Base-by-base conservation (phyloP, 1,284 basidiomycete species). In the Apiotrichum porosum region DNA sequence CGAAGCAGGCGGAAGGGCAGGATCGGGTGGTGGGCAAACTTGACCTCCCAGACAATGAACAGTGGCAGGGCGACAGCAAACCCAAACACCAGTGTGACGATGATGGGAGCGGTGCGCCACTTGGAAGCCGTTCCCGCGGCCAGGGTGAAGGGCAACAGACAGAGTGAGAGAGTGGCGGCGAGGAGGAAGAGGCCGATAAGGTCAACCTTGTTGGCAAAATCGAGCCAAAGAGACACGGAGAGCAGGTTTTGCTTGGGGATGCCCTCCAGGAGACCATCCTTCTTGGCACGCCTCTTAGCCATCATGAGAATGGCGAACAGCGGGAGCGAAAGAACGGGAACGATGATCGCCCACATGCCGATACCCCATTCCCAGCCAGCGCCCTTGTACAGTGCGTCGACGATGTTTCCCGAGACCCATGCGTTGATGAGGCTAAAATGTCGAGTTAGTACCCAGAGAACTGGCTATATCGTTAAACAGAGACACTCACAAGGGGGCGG, bases 261-360 rank as follows among this genome's bases (percentile, higher is more conserved):
- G 18, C 57, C 51, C 13, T 55, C 51, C 9, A 75, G 60, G 10
- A 47, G 44, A 4, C 52, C 52, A 1, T 24, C 22, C n/a, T 17
- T 9, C 19, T 44, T 41, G n/a, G 67, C 67, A 23, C 63, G 49
- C 44, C 55, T 47, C 42, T 65, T 55, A 3, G 70, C 73, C 41
- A 58, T 19, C n/a, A 64, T 39, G 37, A 76, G 58, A 2, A 65
- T 57, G 36, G 49, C 37, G 47, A 72, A 52, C 17, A 76, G 61
- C 5, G 72, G 70, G 18, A 74, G 34, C 15, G 62, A 41, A 44
- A 61, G 57, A 31, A 68, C 62, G 12, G 74, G 69, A 60, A 72
- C 72, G 52, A 76, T 74, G 56, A 76, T 74, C 6, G 65, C 71
- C 66, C 68, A 76, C 68, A 75, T 74, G 43, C 69, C 71, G 33